Evolutionary conservation across 768 basidiomycete genomes (phyloP), one percentile per base, ranked within the genome.

Genomic region (Fomitopsis serialis): DNA sequence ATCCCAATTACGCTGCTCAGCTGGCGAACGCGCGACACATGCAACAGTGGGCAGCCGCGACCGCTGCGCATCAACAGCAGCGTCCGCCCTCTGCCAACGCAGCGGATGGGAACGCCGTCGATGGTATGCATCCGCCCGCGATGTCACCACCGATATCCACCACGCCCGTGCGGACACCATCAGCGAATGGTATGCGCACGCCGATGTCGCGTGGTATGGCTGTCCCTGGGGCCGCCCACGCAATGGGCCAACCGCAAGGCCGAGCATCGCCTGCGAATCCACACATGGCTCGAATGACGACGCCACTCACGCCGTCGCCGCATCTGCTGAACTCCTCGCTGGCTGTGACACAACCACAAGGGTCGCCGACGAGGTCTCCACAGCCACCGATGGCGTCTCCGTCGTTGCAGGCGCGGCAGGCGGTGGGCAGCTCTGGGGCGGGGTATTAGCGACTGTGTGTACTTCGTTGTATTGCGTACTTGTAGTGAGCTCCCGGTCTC

Each of bases 131-230:
- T 68, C 5, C 77, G 68, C 57, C 77, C 75, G n/a, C 69, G 55
- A 45, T 57, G 59, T 63, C 15, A 72, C 77, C 54, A 59, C 71
- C n/a, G 61, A 68, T 10, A 72, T 70, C 35, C 67, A 63, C 49
- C 17, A 70, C 74, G 2, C 76, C 75, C 22, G 60, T 60, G 17
- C 76, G 82, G 22, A 75, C 77, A 11, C 78, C 82, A 2, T 84
- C 83, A 0, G 75, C 78, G 19, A 82, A 81, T 59, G 82, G 83
- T 5, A 74, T 73, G n/a, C 78, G 80, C 42, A 70, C 72, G 2
- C 52, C 58, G 6, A 23, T 65, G 23, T 50, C 54, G 29, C 61
- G 59, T 12, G 56, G 51, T 7, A 40, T 59, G 2, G 45, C 35
- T 2, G 46, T 49, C 5, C 19, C 48, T 22, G 27, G 37, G 7